These are phyloP conservation scores for Tuber umbilicatum DNA, from an alignment of 495 filamentous ascomycete species.

Conservation along the genomic window DNA sequence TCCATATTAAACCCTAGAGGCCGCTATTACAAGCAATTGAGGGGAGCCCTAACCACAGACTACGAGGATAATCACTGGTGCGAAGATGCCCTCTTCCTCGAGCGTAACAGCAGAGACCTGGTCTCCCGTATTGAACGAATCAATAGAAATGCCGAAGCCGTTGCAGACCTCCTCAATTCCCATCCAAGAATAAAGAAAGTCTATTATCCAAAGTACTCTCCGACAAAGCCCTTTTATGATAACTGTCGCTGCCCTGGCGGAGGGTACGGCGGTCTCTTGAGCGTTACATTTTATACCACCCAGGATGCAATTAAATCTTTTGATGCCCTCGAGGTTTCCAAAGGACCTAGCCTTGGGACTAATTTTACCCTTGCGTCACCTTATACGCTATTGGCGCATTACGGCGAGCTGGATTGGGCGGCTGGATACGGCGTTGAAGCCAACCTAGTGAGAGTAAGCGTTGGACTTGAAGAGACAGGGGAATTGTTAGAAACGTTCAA, in stretches of 20 bases:
- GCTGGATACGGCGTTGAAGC: conserved; percentile 68
- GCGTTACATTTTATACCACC: conserved; percentile 66
- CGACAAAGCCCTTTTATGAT: conserved; percentile 67
- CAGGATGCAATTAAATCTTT: conserved; percentile 72
- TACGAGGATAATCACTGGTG: conserved; percentile 91
- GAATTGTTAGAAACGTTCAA: conserved; percentile 52
- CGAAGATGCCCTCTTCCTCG: conserved; percentile 88
- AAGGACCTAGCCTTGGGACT: conserved; percentile 90
- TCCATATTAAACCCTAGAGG: conserved; percentile 76
- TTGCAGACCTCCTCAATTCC: conserved; percentile 59
- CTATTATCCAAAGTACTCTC: conserved; percentile 76
- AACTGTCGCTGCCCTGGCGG: conserved; percentile 64
- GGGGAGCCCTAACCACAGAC: conserved; percentile 53
- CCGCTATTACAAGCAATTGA: conserved; percentile 62
- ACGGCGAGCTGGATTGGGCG: conserved; percentile 83
- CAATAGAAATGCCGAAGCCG: conserved; percentile 76
- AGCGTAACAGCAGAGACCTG: conserved; percentile 93
- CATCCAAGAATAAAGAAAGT: conserved; percentile 61
- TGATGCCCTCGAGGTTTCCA: conserved; percentile 77
- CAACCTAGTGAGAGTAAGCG: conserved; percentile 75
- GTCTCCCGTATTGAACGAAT: conserved; percentile 72
- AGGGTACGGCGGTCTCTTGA: conserved; percentile 87
- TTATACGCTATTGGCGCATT: conserved; percentile 88
- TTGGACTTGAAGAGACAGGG: conserved; percentile 74
- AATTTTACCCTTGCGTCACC: conserved; percentile 91